Base-by-base conservation (phyloP, 164 flowering plant genomes). In the Umbilicus rupestris region DNA sequence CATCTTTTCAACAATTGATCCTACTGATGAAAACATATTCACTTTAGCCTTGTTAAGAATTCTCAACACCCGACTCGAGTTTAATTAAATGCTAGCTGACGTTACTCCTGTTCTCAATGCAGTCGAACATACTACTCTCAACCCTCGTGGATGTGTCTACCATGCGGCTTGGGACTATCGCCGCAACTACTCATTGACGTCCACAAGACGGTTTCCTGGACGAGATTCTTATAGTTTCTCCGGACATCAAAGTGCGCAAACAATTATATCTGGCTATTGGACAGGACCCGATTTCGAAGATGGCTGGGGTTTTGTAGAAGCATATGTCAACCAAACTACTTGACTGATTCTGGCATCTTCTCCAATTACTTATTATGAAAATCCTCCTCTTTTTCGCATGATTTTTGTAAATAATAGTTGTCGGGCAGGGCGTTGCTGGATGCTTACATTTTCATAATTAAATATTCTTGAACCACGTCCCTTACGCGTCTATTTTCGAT, bases 291-390 rank as follows among this genome's bases (percentile, higher is more conserved):
- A 89, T 74, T 22, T 68, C 58, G 96, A 92, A 75, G 97, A 89
- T 78, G 96, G 96, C 30, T 92, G 94, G 86, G 97, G 97, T 59
- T 85, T 77, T 78, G 73, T 85, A 62, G 86, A 86, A 73, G 97
- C 92, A 63, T 72, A 75, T 63, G 73, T 91, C 31, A 71, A 77
- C 70, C 78, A 26, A 67, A 79, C 72, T 67, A 19, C 60, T 70
- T 82, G 66, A 73, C 69, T n/a, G n/a, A n/a, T n/a, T n/a, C n/a
- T n/a, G n/a, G n/a, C n/a, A n/a, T n/a, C n/a, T n/a, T n/a, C n/a
- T n/a, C n/a, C n/a, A n/a, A n/a, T n/a, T n/a, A n/a, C n/a, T n/a
- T n/a, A n/a, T n/a, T n/a, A n/a, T n/a, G n/a, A n/a, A n/a, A n/a
- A n/a, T n/a, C n/a, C n/a, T n/a, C n/a, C n/a, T n/a, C n/a, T n/a